Conservation (phyloP, 257 asterid genomes). For the Oldenlandia corymbosa region DNA sequence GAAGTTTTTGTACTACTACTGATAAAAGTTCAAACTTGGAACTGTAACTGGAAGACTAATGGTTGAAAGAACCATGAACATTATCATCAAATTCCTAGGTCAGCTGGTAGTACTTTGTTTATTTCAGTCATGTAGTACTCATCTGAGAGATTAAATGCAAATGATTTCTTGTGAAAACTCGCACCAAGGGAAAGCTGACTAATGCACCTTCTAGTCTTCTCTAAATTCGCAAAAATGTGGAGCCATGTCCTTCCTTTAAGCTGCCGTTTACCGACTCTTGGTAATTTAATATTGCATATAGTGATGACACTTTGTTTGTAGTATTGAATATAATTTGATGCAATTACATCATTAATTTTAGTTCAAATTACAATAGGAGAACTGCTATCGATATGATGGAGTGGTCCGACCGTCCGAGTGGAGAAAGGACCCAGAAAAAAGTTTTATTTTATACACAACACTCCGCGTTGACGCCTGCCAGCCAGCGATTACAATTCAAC, state of each 20-base stretch:
- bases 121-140: no score
- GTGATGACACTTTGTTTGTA: slow-evolving; percentile 18
- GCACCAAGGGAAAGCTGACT: slow-evolving; percentile 15
- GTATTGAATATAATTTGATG: slow-evolving; percentile 6
- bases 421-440: slow-evolving; percentile 15
- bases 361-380: slow-evolving; percentile 32
- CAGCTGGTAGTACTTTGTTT: no score
- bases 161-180: slow-evolving; percentile 5
- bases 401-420: no score
- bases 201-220: no score
- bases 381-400: slow-evolving; percentile 31
- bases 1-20: no score
- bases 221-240: no score
- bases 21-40: no score
- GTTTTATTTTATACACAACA: slow-evolving; percentile 20
- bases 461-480: slow-evolving; percentile 40
- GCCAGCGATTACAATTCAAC: no score
- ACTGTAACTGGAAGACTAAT: no score
- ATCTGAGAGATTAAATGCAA: no score
- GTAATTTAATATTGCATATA: slow-evolving; percentile 22
- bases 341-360: slow-evolving; percentile 19
- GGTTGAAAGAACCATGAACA: no score
- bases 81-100: no score
- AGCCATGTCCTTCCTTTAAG: slow-evolving; percentile 4
- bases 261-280: slow-evolving; percentile 14